These are phyloP conservation scores for Thermoascus crustaceus DNA, from an alignment of 2,329 filamentous ascomycete genomes.

Conservation along the genomic window DNA sequence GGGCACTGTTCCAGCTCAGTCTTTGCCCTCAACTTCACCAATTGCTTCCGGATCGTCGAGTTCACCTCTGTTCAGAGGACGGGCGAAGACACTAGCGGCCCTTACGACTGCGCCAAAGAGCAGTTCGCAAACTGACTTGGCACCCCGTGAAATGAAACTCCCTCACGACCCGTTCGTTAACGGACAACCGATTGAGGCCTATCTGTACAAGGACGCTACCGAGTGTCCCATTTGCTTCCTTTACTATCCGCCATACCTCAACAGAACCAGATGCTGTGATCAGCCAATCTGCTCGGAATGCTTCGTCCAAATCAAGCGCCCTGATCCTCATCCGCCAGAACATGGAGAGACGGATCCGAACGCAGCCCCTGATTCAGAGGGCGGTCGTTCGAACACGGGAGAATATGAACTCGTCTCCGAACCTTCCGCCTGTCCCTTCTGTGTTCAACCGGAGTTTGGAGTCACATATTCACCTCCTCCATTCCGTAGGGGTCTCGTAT, in stretches of 20 bases:
- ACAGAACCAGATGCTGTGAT: constrained; percentile 89
- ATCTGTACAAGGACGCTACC: constrained; percentile 78
- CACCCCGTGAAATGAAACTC: constrained; percentile 68
- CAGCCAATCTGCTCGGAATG: constrained; percentile 97
- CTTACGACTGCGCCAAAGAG: constrained; percentile 70
- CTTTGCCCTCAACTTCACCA: constrained; percentile 50
- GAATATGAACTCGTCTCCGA: constrained; percentile 73
- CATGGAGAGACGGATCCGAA: constrained; percentile 48
- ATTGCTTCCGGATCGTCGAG: constrained; percentile 42
- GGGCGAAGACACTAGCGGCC: constrained; percentile 82
- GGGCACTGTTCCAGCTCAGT: constrained; percentile 55
- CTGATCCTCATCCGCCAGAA: constrained; percentile 83
- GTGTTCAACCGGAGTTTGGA: constrained; percentile 88
- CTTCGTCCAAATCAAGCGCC: constrained; percentile 95
- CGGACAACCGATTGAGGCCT: constrained; percentile 87
- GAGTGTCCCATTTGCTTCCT: constrained; percentile 97
- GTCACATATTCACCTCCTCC: constrained; percentile 88
- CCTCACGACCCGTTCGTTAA: constrained; percentile 83
- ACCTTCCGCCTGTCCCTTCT: constrained; percentile 87
- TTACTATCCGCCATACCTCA: constrained; percentile 89
- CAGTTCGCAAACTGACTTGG: constrained; percentile 61
- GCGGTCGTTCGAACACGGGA: constrained; percentile 32
- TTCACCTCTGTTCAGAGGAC: constrained; percentile 62
- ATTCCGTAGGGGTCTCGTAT: constrained; percentile 75
- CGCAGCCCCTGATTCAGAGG: constrained; percentile 21